Conservation (phyloP, 1,284 basidiomycete genomes). For the Ganoderma meredithae region DNA sequence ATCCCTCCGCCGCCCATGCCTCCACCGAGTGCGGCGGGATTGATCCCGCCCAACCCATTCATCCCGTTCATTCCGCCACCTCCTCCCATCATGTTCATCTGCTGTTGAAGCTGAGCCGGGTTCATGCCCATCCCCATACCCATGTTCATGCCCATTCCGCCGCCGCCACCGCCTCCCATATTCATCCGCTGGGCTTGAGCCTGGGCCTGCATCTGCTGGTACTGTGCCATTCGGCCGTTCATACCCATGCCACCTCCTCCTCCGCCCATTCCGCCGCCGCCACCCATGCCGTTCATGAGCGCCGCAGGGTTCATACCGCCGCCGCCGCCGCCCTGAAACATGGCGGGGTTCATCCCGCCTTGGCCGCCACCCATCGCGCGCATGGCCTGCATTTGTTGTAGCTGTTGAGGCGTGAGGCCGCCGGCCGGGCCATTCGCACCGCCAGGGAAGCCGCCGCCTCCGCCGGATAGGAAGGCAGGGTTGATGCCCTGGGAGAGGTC, state of each 20-base stretch:
- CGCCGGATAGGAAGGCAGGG: constrained; percentile 35
- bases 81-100: constrained; percentile 25
- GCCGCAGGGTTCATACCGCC: constrained; percentile 34
- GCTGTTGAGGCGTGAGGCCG: constrained; percentile 29
- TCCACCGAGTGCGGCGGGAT: constrained; percentile 22
- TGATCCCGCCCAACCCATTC: constrained; percentile 27
- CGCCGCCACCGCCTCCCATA: constrained; percentile 19
- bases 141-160: constrained; percentile 19
- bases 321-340: constrained; percentile 32
- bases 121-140: constrained; percentile 17
- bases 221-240: constrained; percentile 30
- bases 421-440: constrained; percentile 15
- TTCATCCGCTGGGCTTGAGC: constrained; percentile 26
- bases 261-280: constrained; percentile 21
- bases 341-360: constrained; percentile 31
- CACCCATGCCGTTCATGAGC: constrained; percentile 32
- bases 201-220: constrained; percentile 33
- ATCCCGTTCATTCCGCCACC: constrained; percentile 25
- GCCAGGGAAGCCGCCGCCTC: constrained; percentile 14
- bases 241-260: constrained; percentile 23
- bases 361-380: constrained; percentile 25
- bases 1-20: constrained; percentile 26
- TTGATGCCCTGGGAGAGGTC: constrained; percentile 36
- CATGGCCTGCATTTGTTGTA: constrained; percentile 37
- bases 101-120: constrained; percentile 32